Evolutionary conservation across 2,329 filamentous ascomycete genomes (phyloP).

Genomic region (Sordariomycetes sp.): DNA sequence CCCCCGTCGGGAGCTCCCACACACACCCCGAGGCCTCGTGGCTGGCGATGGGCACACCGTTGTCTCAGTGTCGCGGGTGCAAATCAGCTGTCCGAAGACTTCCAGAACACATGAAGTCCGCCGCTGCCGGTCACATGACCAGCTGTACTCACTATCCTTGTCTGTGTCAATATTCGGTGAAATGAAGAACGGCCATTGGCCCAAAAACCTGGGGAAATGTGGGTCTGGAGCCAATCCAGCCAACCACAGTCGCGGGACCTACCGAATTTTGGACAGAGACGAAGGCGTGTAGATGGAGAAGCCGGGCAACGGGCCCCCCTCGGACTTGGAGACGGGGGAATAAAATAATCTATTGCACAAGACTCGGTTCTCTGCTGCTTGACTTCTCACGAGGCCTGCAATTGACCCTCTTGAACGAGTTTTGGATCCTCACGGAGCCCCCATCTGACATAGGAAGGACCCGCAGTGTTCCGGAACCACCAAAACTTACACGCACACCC

Average conservation of each 20-base stretch:
- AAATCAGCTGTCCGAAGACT: neutral
- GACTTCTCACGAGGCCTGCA: constrained; percentile 1
- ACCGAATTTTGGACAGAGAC: constrained; percentile 2
- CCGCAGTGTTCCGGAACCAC: neutral
- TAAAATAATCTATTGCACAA: constrained; percentile 3
- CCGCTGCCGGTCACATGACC: neutral
- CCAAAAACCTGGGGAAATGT: neutral
- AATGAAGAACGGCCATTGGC: neutral
- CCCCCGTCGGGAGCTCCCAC: neutral
- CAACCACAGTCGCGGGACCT: neutral
- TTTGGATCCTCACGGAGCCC: neutral
- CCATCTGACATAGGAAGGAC: neutral
- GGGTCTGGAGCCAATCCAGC: neutral
- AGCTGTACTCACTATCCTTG: neutral
- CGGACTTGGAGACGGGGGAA: constrained; percentile 1
- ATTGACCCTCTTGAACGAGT: constrained; percentile 1
- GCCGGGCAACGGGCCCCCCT: neutral
- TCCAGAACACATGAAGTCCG: constrained; percentile 1
- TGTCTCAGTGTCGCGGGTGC: neutral
- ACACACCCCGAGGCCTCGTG: neutral
- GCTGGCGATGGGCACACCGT: too few relatives aligned
- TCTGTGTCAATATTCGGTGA: constrained; percentile 4
- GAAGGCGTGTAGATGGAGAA: neutral
- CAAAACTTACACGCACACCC: constrained; percentile 3
- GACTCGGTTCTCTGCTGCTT: neutral